Evolutionary conservation across 1,139 yeast genomes (phyloP).

Genomic region (Taphrina flavorubra): DNA sequence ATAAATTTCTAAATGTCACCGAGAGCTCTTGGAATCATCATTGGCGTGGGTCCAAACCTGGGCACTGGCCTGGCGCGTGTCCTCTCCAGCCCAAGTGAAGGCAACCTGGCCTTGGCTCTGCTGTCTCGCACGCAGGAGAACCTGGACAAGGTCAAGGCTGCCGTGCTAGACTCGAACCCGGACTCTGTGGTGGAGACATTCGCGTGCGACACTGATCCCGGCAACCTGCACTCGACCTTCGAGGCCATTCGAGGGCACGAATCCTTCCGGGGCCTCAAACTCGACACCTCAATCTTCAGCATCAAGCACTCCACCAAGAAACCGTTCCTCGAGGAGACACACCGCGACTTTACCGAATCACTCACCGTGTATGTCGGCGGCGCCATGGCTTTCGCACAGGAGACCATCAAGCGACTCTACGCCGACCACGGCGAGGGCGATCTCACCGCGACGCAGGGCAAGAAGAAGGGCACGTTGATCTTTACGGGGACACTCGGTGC

Average conservation of each 20-base stretch:
- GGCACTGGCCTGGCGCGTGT: slow-evolving; percentile 23
- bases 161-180: not conserved
- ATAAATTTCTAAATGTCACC: slow-evolving; percentile 2
- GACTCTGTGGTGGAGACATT: slow-evolving; percentile 16
- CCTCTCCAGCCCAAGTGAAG: slow-evolving; percentile 11
- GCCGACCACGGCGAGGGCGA: slow-evolving; percentile 14
- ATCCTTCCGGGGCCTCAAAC: slow-evolving; percentile 15
- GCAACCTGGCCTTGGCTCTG: slow-evolving; percentile 23
- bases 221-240: slow-evolving; percentile 10
- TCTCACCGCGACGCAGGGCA: slow-evolving; percentile 14
- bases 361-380: slow-evolving; percentile 15
- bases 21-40: slow-evolving; percentile 22
- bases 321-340: slow-evolving; percentile 28
- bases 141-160: not conserved
- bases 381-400: slow-evolving; percentile 20
- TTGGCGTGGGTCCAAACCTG: slow-evolving; percentile 20
- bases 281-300: slow-evolving; percentile 13
- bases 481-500: slow-evolving; percentile 26
- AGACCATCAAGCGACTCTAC: slow-evolving; percentile 7
- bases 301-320: slow-evolving; percentile 25
- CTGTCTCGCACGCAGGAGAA: slow-evolving; percentile 11
- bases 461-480: slow-evolving; percentile 24
- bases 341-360: slow-evolving; percentile 10
- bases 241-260: slow-evolving; percentile 10
- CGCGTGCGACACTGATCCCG: slow-evolving; percentile 24